A percentile compares a stretch with the other conserved stretches of the same genome.
These are phyloP conservation scores for Alopecurus myosuroides DNA, from an alignment of 176 grass and related monocot genomes.

Conservation along the genomic window DNA sequence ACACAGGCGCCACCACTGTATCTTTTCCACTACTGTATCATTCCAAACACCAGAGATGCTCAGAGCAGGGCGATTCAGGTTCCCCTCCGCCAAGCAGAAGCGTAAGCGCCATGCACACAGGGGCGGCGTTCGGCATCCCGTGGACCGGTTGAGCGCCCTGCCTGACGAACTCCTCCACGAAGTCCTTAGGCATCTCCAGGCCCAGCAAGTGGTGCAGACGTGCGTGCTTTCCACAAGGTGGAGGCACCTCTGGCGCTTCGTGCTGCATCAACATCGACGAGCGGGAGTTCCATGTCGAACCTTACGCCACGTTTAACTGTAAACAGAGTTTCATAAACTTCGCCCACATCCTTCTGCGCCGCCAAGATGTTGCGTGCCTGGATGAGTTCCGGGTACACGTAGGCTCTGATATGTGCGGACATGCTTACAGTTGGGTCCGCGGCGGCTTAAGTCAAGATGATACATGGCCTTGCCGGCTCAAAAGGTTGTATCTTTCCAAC, in stretches of 20 bases:
- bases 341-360: too few species aligned
- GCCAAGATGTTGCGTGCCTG: neutral
- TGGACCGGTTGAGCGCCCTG: neutral
- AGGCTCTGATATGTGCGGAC: neutral
- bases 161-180: neutral
- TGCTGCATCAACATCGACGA: neutral
- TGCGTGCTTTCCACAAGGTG: neutral
- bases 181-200: neutral
- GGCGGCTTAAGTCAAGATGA: neutral
- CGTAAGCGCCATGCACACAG: too few species aligned
- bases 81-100: too few species aligned
- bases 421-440: neutral
- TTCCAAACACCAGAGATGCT: too few species aligned
- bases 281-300: too few species aligned
- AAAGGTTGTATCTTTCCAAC: neutral
- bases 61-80: too few species aligned
- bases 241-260: neutral
- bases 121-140: too few species aligned
- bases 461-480: neutral
- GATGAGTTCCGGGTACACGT: neutral
- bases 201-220: neutral
- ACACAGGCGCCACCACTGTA: too few species aligned
- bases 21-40: too few species aligned
- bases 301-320: too few species aligned
- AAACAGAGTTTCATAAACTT: too few species aligned